These are phyloP conservation scores for Stephanodiscus minutulus DNA, from an alignment of 108 stramenopile species.

Conservation along the genomic window DNA sequence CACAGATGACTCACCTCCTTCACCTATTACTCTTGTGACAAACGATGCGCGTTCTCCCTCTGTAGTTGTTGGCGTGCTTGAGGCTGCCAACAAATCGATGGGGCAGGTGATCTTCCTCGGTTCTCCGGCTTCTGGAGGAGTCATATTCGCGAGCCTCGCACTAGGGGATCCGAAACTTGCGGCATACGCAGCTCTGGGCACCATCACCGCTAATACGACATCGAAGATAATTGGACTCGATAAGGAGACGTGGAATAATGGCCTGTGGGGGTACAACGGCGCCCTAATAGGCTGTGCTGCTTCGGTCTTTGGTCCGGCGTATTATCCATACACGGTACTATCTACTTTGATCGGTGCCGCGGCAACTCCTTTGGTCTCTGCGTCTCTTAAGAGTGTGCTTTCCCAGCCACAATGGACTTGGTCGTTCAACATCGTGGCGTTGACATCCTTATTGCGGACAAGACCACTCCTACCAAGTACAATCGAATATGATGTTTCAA, in stretches of 20 bases:
- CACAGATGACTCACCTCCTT: background rate
- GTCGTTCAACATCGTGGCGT: slow-evolving; percentile 75
- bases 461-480: slow-evolving; percentile 48
- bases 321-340: slow-evolving; percentile 29
- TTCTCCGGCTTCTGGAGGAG: slow-evolving; percentile 50
- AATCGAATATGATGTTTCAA: background rate
- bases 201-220: slow-evolving; percentile 54
- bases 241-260: slow-evolving; percentile 43
- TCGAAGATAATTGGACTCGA: slow-evolving; percentile 54
- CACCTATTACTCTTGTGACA: background rate
- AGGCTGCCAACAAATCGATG: slow-evolving; percentile 49
- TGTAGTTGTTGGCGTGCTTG: slow-evolving; percentile 14
- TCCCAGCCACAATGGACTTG: slow-evolving; percentile 78
- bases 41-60: background rate
- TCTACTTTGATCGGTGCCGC: slow-evolving; percentile 59
- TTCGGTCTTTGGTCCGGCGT: slow-evolving; percentile 64
- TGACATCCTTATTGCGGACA: slow-evolving; percentile 60
- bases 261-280: slow-evolving; percentile 81
- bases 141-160: slow-evolving; percentile 63
- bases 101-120: slow-evolving; percentile 87
- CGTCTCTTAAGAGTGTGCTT: slow-evolving; percentile 54
- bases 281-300: slow-evolving; percentile 82
- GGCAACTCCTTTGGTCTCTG: slow-evolving; percentile 62
- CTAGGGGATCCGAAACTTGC: slow-evolving; percentile 74
- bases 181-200: slow-evolving; percentile 53